Percentiles rank a stretch among this genome's conserved stretches.
Conservation (phyloP, 306 rosid genomes). For the Ochetophila trinervis region DNA sequence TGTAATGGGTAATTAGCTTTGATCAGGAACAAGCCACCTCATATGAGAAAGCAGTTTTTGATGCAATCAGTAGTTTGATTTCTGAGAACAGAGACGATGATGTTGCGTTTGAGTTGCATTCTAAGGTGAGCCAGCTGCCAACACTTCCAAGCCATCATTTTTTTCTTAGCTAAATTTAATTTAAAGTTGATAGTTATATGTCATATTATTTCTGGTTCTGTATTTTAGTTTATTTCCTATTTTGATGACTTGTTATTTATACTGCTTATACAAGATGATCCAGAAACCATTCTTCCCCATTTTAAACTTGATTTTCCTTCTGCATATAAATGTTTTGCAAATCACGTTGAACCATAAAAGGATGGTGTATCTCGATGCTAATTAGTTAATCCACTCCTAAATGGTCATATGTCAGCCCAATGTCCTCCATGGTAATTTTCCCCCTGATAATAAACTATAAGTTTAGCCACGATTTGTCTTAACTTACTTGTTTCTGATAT, state of each 20-base stretch:
- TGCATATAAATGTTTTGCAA: not conserved
- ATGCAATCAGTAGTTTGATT: constrained; percentile 52
- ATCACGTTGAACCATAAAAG: not conserved
- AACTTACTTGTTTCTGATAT: no score
- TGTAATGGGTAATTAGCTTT: not conserved
- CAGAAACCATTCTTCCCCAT: not conserved
- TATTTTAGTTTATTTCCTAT: not conserved
- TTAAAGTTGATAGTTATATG: no score
- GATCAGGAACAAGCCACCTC: constrained; percentile 71
- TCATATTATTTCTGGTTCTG: not conserved
- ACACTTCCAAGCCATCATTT: not conserved
- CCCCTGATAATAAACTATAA: no score
- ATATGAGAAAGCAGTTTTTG: constrained; percentile 76
- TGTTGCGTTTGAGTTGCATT: constrained; percentile 60
- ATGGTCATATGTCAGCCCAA: no score
- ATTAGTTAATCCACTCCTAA: not conserved
- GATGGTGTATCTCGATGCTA: not conserved
- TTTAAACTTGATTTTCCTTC: not conserved
- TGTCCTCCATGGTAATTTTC: no score
- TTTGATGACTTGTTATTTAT: not conserved
- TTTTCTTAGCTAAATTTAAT: not conserved
- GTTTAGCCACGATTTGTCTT: no score
- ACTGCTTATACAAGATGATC: no score
- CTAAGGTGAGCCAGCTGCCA: constrained; percentile 38
- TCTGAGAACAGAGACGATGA: constrained; percentile 66